A percentile compares a stretch with the other conserved stretches of the same genome.
Evolutionary conservation across 352 stramenopile genomes (phyloP).

Genomic region (Phytophthora aleatoria): DNA sequence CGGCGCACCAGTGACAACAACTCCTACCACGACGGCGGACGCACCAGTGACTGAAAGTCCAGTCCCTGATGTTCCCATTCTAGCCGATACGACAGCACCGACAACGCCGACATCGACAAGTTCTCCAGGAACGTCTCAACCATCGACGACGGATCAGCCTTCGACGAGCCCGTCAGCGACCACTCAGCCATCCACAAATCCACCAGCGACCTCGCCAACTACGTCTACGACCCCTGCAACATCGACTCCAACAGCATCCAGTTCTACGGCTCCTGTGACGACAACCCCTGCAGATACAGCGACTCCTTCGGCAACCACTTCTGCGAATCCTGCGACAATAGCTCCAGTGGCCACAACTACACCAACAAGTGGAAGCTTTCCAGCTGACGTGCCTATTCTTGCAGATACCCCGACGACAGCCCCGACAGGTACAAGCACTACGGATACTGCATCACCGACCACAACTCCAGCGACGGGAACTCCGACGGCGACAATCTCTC

Average conservation of each 20-base stretch:
- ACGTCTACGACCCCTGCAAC: not conserved
- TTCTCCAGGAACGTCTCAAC: conserved; percentile 11
- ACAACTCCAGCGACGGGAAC: not conserved
- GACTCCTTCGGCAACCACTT: conserved; percentile 1
- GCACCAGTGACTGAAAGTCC: not conserved
- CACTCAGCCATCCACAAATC: not conserved
- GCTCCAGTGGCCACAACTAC: not conserved
- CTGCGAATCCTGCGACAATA: not conserved
- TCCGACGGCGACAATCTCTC: conserved; percentile 7
- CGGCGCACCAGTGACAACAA: not conserved
- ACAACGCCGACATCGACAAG: conserved; percentile 5
- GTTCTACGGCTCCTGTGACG: not conserved
- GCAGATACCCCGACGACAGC: conserved; percentile 13
- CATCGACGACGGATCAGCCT: not conserved
- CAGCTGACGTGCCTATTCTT: conserved; percentile 18
- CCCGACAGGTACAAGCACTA: not conserved
- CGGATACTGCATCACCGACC: not conserved
- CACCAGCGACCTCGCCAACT: not conserved
- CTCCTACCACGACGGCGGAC: not conserved
- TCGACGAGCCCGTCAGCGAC: conserved; percentile 4
- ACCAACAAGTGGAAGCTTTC: not conserved
- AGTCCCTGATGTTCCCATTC: conserved; percentile 12
- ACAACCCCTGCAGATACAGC: not conserved
- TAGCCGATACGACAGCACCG: conserved; percentile 10
- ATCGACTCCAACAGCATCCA: conserved; percentile 3